phyloP scores from a whole-genome alignment of 192 early-diverging fungal species.

The Coemansia interrupta region DNA sequence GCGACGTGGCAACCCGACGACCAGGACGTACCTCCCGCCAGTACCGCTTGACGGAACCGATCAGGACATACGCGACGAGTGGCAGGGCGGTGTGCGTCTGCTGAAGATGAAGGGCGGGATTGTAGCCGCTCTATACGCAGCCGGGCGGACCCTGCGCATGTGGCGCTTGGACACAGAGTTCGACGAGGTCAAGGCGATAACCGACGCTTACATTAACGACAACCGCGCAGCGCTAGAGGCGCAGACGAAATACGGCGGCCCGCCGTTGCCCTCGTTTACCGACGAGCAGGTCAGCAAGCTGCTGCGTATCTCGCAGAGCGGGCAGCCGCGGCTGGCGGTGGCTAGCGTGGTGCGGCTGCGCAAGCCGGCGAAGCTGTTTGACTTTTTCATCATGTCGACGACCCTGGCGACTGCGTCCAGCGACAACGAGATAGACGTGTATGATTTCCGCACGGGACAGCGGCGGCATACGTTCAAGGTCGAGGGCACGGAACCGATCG shows the following conservation, averaged over 20 bases:
- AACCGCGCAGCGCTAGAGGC: constrained; percentile 23
- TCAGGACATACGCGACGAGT: constrained; percentile 35
- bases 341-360: constrained; percentile 17
- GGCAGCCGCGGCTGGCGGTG: constrained; percentile 1
- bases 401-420: constrained; percentile 21
- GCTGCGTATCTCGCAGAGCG: constrained; percentile 22
- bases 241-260: constrained; percentile 33
- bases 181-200: constrained; percentile 20
- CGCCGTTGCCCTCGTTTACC: constrained; percentile 18
- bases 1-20: constrained; percentile 22
- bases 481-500: constrained; percentile 12
- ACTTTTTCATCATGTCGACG: constrained; percentile 30
- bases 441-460: constrained; percentile 25
- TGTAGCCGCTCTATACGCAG: constrained; percentile 25
- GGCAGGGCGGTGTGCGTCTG: constrained; percentile 32
- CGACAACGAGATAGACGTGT: constrained; percentile 33
- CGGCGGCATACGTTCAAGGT: constrained; percentile 17
- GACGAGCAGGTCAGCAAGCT: constrained; percentile 20
- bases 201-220: constrained; percentile 20
- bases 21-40: constrained; percentile 39
- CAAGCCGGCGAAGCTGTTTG: constrained; percentile 26
- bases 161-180: constrained; percentile 29
- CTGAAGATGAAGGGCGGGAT: constrained; percentile 44
- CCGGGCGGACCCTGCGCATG: constrained; percentile 20
- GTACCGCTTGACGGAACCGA: constrained; percentile 39